A percentile compares a stretch with the other conserved stretches of the same genome.
These are phyloP conservation scores for Pelargonium nanum DNA, from an alignment of 345 rosid genomes.

Conservation along the genomic window DNA sequence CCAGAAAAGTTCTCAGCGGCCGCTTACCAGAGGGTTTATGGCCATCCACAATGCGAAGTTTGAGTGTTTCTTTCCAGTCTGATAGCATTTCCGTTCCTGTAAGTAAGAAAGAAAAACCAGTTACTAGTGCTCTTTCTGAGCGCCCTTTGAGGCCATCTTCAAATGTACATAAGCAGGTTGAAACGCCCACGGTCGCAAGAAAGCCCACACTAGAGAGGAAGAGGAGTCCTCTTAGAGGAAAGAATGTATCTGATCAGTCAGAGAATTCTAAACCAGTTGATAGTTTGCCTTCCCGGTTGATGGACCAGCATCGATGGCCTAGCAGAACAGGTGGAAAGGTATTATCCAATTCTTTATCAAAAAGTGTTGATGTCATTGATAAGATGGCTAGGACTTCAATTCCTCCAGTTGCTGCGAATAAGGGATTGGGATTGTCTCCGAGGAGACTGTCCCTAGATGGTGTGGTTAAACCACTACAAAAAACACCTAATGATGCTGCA, in stretches of 20 bases:
- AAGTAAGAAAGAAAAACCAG: slow-evolving; percentile 75
- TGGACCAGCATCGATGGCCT: slow-evolving; percentile 94
- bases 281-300: slow-evolving; percentile 51
- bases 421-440: slow-evolving; percentile 31
- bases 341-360: slow-evolving; percentile 35
- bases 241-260: slow-evolving; percentile 63
- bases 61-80: slow-evolving; percentile 87
- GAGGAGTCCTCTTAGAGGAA: slow-evolving; percentile 74
- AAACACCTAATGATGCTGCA: slow-evolving; percentile 46
- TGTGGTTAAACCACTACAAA: slow-evolving; percentile 36
- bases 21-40: slow-evolving; percentile 83
- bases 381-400: slow-evolving; percentile 32
- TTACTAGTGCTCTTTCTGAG: slow-evolving; percentile 40
- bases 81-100: slow-evolving; percentile 74
- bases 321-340: slow-evolving; percentile 62
- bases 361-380: slow-evolving; percentile 53
- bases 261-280: slow-evolving; percentile 90
- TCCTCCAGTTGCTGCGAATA: slow-evolving; percentile 31
- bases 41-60: slow-evolving; percentile 99
- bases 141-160: slow-evolving; percentile 80
- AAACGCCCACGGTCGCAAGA: slow-evolving; percentile 36
- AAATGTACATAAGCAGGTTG: slow-evolving; percentile 62
- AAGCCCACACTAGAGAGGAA: slow-evolving; percentile 80
- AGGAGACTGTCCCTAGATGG: slow-evolving; percentile 43
- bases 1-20: slow-evolving; percentile 56